phyloP scores from a whole-genome alignment of 257 asterid species.

The Penstemon barbatus region DNA sequence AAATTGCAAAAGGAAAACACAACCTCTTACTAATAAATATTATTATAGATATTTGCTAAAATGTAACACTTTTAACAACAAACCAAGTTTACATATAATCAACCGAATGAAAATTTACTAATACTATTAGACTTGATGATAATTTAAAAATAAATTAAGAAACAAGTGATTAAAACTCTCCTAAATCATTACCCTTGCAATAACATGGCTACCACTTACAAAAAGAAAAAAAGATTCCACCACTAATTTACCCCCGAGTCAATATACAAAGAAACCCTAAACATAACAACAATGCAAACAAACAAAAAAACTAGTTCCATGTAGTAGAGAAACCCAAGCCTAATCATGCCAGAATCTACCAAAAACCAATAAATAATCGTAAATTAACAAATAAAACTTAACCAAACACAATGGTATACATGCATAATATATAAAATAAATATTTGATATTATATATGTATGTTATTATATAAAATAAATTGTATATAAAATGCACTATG shows the following conservation, averaged over 20 bases:
- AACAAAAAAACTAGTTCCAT: neutral
- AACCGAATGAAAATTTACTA: neutral
- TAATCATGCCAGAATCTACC: conserved; percentile 17
- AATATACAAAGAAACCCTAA: conserved; percentile 25
- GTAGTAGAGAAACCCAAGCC: neutral
- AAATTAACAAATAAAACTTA: conserved; percentile 18
- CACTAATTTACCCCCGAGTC: conserved; percentile 11
- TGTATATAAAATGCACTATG: too few relatives aligned
- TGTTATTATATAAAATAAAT: too few relatives aligned
- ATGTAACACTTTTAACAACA: too few relatives aligned
- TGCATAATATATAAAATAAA: too few relatives aligned
- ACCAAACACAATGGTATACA: conserved; percentile 10
- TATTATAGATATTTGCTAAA: too few relatives aligned
- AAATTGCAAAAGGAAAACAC: too few relatives aligned
- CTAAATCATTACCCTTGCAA: conserved; percentile 22
- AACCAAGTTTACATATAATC: too few relatives aligned
- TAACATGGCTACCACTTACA: neutral
- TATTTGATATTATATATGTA: too few relatives aligned
- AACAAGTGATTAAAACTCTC: neutral
- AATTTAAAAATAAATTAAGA: neutral
- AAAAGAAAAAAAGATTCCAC: neutral
- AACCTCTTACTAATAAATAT: too few relatives aligned
- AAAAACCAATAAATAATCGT: neutral
- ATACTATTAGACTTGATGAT: neutral
- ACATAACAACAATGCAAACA: neutral